These are phyloP conservation scores for Exsudoporus frostii DNA, from an alignment of 768 basidiomycete species.

Conservation along the genomic window DNA sequence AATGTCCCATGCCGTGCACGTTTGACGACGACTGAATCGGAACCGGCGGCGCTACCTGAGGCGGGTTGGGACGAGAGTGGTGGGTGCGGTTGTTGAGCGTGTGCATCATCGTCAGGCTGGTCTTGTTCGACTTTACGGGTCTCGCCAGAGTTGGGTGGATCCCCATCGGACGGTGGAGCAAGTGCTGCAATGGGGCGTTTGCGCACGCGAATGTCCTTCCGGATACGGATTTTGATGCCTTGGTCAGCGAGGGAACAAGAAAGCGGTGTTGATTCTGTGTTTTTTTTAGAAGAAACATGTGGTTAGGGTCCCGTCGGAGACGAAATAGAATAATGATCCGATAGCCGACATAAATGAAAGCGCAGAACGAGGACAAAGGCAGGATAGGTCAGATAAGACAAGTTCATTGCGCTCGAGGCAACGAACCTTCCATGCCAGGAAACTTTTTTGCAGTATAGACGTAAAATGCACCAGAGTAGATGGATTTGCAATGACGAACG, in stretches of 20 bases:
- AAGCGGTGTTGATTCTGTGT: slow-evolving; percentile 77
- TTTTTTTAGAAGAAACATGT: neutral
- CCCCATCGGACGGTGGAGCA: slow-evolving; percentile 17
- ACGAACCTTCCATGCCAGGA: slow-evolving; percentile 89
- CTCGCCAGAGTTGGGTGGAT: slow-evolving; percentile 7
- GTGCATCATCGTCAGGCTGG: slow-evolving; percentile 22
- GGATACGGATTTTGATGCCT: slow-evolving; percentile 91
- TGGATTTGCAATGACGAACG: slow-evolving; percentile 87
- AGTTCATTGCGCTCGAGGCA: neutral
- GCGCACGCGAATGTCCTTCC: slow-evolving; percentile 85
- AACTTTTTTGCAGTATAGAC: slow-evolving; percentile 97
- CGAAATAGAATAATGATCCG: slow-evolving; percentile 19
- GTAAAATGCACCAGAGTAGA: slow-evolving; percentile 85
- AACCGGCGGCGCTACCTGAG: neutral
- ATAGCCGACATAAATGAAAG: slow-evolving; percentile 12
- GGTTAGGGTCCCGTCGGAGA: slow-evolving; percentile 3
- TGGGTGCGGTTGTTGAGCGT: slow-evolving; percentile 7
- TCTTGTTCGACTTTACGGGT: slow-evolving; percentile 29
- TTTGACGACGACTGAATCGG: slow-evolving; percentile 13
- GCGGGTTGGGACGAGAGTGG: slow-evolving; percentile 9
- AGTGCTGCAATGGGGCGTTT: slow-evolving; percentile 55
- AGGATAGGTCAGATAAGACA: slow-evolving; percentile 23
- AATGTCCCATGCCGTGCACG: slow-evolving; percentile 31
- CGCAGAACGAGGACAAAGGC: slow-evolving; percentile 11
- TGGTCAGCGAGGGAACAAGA: slow-evolving; percentile 93